Evolutionary conservation across 768 basidiomycete genomes (phyloP), one percentile per base, ranked within the genome.

Genomic region (Suillus plorans): DNA sequence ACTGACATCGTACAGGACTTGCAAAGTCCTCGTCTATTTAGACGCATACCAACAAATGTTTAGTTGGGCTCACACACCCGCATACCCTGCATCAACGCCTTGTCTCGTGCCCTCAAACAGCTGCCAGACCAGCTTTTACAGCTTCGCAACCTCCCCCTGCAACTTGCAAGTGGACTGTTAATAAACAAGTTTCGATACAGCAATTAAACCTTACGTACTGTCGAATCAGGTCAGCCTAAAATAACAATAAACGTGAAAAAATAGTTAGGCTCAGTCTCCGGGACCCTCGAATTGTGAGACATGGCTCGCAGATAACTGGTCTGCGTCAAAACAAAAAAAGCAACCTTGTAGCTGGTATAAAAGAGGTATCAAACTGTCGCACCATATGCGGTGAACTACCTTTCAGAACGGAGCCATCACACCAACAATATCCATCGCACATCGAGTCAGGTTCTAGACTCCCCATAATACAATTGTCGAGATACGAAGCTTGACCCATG

Each of bases 301-400:
- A 8, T 73, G 78, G 0, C 49, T 16, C 16, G 89, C 95, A 0
- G 94, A 90, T 2, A 95, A 73, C 1, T 67, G 71, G 69, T 98
- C 96, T 0, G 97, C 99, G 72, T 99, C 90, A 28, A 98, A 87
- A 68, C 90, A 28, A 98, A 87, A 68, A 99, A 99, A 39, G 97
- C 82, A 9, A 90, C 94, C 75, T 89, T 92, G 67, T 89, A 89
- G 31, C 95, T 97, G 62, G 47, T 60, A 20, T 59, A 62, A 3
- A 50, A n/a, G 39, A 49, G 8, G 22, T 28, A 12, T 42, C 36
- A 45, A 28, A 20, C 50, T 44, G 28, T 9, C 20, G 58, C 34
- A 8, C 25, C 28, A 65, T 28, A 42, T 62, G 44, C 39, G 22
- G 49, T 50, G 13, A 3, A 68, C 83, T 66, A 90, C 95, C 80